A percentile compares a stretch with the other conserved stretches of the same genome.
Evolutionary conservation across 441 rosid genomes (phyloP).

Genomic region (Mallotus japonicus): DNA sequence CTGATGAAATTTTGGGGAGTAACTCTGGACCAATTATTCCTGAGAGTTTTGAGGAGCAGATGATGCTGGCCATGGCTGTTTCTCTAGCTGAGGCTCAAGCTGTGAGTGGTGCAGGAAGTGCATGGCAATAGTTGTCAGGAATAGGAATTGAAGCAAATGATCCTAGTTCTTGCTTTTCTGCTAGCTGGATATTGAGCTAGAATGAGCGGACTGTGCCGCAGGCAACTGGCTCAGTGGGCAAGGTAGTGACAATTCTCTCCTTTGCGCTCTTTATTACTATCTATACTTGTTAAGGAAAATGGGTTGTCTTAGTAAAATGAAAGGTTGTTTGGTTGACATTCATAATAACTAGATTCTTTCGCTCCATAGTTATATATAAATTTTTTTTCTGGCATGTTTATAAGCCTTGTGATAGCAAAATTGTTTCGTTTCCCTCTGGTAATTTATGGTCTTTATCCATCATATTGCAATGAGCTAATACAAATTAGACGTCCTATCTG

Average conservation of each 20-base stretch:
- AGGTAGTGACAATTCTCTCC: constrained; percentile 29
- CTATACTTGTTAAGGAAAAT: constrained; percentile 25
- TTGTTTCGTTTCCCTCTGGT: neutral
- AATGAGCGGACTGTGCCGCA: constrained; percentile 18
- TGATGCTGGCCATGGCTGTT: constrained; percentile 96
- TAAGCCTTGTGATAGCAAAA: neutral
- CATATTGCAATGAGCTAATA: neutral
- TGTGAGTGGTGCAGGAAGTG: constrained; percentile 42
- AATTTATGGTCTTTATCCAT: neutral
- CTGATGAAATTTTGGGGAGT: constrained; percentile 32
- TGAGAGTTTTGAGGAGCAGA: constrained; percentile 91
- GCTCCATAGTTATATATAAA: constrained; percentile 4
- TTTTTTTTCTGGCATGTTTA: neutral
- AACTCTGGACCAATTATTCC: constrained; percentile 54
- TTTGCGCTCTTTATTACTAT: constrained; percentile 21
- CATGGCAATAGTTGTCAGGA: constrained; percentile 60
- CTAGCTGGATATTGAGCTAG: constrained; percentile 21
- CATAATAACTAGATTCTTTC: constrained; percentile 20
- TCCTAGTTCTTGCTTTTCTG: constrained; percentile 23
- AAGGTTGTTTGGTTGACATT: constrained; percentile 28
- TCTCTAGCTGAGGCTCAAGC: constrained; percentile 84
- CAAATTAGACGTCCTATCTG: neutral
- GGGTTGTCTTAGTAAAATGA: constrained; percentile 32
- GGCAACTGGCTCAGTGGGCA: constrained; percentile 17
- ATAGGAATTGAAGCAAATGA: constrained; percentile 21